These are phyloP conservation scores for Fusarium tupiense DNA, from an alignment of 2,329 filamentous ascomycete species.

Conservation along the genomic window DNA sequence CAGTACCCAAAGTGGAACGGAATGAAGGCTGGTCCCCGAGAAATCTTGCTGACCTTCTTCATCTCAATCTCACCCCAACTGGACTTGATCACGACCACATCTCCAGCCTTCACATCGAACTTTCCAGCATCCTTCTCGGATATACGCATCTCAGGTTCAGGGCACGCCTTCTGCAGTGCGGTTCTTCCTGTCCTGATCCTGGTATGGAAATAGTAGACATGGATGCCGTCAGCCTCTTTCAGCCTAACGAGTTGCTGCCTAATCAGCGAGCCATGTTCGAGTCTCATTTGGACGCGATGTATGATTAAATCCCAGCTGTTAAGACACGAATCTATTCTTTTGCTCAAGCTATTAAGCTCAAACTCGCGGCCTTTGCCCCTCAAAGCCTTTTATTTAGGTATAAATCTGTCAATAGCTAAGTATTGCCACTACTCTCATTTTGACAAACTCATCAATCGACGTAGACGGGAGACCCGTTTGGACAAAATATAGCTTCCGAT, in stretches of 20 bases:
- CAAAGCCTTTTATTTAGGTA: background rate
- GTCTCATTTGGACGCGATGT: background rate
- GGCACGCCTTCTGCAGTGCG: too few relatives aligned
- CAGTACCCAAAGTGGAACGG: background rate
- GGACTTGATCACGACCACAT: too few relatives aligned
- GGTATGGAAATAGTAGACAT: too few relatives aligned
- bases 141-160: too few relatives aligned
- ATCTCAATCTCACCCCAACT: background rate
- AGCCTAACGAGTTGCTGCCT: background rate
- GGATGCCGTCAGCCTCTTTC: background rate
- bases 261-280: background rate
- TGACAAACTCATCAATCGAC: rapidly evolving
- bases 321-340: background rate
- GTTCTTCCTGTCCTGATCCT: too few relatives aligned
- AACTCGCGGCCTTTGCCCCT: rapidly evolving
- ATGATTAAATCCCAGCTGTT: rapidly evolving
- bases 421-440: background rate
- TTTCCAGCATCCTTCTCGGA: too few relatives aligned
- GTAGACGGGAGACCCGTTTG: background rate
- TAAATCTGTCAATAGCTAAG: rapidly evolving
- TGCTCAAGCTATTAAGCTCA: rapidly evolving
- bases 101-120: too few relatives aligned
- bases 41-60: background rate
- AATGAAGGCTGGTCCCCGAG: background rate
- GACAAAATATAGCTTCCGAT: too few relatives aligned